Base-by-base conservation (phyloP, 2,329 filamentous ascomycete genomes). In the Cordyceps cateniannulata region DNA sequence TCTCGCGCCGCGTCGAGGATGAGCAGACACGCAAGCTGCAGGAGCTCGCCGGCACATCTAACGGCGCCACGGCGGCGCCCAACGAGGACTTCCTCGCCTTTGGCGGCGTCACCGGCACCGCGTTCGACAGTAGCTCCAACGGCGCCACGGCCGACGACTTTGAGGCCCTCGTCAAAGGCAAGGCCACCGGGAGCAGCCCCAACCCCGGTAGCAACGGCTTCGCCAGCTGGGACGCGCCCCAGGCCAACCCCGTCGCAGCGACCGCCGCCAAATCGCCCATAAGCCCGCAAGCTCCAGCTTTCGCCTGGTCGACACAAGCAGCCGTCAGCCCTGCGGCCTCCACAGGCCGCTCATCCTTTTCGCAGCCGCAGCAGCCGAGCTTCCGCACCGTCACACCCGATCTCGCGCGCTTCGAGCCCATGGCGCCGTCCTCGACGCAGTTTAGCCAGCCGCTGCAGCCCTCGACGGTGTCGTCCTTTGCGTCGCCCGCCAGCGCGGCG, bases 21-120 rank as follows among this genome's bases (percentile, higher is more conserved):
- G 95, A 98, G 70, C 95, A 98, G 68, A 89, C 83, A 7, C 87
- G 86, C 69, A 98, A 97, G 70, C 77, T 99, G 3, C 90, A 93
- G 70, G 93, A 97, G 68, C 81, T 98, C 8, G 85, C 85, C 0
- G 85, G 87, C 1, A 81, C 76, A 9, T 78, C 81, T 29, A 81
- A 80, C 49, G 80, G 81, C 24, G 70, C 77, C 7, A 73, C 77
- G 12, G 73, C 77, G 3, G 78, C 77, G 3, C 75, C 80, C 4
- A 84, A 75, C 65, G 86, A 88, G 50, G 87, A 90, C 67, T 88
- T 90, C 65, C 81, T 90, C 75, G 85, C 84, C 2, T 90, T 90
- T 68, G 85, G 85, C n/a, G 82, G 81, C 35, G 75, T 85, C n/a
- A 86, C 84, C 4, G 86, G 86, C 27, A 83, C 81, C 2, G 75